Base-by-base conservation (phyloP, 2,329 filamentous ascomycete species). In the Fusarium guadeloupense region DNA sequence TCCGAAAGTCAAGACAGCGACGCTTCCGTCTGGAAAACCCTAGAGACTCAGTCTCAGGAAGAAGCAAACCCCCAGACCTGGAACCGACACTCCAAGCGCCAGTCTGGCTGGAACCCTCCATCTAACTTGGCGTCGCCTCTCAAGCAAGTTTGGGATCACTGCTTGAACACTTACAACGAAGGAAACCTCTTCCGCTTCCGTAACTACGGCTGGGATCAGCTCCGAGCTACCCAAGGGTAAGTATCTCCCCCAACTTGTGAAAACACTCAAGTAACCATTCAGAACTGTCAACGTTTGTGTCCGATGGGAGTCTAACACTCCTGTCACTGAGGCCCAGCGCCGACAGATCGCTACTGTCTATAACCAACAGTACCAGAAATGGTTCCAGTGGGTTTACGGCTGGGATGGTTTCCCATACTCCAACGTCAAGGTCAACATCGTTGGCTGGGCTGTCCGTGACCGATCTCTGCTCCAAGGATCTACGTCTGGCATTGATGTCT, bases 321-420 rank as follows among this genome's bases (percentile, higher is more conserved):
- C 69, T 3, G 72, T 78, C n/a, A 74, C 73, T 2, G 74, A 73
- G 13, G 75, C 69, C 3, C 73, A 78, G 57, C 76, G 78, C 28
- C 69, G 64, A 14, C 64, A 76, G 40, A 67, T 79, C 20, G 71
- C 75, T 40, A 63, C 69, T 9, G 73, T 74, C 5, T 66, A 77
- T 25, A 67, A 74, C 43, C 66, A 66, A 37, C 71, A 73, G 26
- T 75, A 77, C 68, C 70, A 76, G 56, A 75, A 76, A 59, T 79
- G 76, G 77, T 76, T 77, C 34, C 72, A 75, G 42, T 72, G 75
- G 54, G 71, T 80, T 31, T 75, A 76, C 39, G 77, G 76, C 25
- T 81, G 75, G 54, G 77, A 79, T 31, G 72, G 72, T 38, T 81
- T 77, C 67, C 78, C 78, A 9, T 78, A 74, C 58, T 64, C 66